A percentile compares a stretch with the other conserved stretches of the same genome.
These are phyloP conservation scores for Nicotiana tomentosiformis DNA, from an alignment of 257 asterid species.

Conservation along the genomic window DNA sequence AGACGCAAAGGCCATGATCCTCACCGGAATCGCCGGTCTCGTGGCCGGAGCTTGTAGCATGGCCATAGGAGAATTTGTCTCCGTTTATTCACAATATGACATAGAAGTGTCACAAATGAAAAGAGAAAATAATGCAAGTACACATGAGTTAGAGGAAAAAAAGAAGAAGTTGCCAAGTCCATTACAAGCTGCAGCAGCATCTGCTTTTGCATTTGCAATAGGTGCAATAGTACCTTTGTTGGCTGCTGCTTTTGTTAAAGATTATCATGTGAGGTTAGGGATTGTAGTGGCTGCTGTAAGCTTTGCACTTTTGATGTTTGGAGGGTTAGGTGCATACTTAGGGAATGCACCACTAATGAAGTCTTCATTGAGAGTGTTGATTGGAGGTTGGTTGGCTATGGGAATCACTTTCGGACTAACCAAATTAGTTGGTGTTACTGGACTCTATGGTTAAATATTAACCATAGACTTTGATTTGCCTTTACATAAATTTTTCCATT, in stretches of 20 bases:
- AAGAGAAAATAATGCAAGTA: constrained; percentile 10
- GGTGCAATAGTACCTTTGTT: constrained; percentile 63
- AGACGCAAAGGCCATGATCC: constrained; percentile 51
- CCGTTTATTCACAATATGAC: constrained; percentile 62
- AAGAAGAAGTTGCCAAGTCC: constrained; percentile 49
- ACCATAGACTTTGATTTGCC: background rate
- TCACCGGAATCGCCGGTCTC: constrained; percentile 56
- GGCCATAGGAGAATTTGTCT: constrained; percentile 76
- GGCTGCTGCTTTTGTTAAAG: constrained; percentile 39
- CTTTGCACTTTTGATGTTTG: constrained; percentile 53
- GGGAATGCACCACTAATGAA: constrained; percentile 47
- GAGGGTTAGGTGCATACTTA: constrained; percentile 42
- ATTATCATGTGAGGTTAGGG: constrained; percentile 43
- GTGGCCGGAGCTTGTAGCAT: constrained; percentile 75
- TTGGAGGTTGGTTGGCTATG: constrained; percentile 72
- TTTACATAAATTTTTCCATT: background rate
- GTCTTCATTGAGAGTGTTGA: constrained; percentile 46
- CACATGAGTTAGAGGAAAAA: constrained; percentile 7
- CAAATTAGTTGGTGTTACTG: constrained; percentile 33
- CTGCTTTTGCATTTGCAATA: constrained; percentile 49
- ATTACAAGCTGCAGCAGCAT: constrained; percentile 45
- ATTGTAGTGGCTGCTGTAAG: constrained; percentile 49
- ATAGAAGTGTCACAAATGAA: constrained; percentile 51
- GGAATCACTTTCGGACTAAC: constrained; percentile 66
- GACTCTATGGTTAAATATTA: background rate